Conservation (phyloP, 306 rosid species). For the Castanea crenata region DNA sequence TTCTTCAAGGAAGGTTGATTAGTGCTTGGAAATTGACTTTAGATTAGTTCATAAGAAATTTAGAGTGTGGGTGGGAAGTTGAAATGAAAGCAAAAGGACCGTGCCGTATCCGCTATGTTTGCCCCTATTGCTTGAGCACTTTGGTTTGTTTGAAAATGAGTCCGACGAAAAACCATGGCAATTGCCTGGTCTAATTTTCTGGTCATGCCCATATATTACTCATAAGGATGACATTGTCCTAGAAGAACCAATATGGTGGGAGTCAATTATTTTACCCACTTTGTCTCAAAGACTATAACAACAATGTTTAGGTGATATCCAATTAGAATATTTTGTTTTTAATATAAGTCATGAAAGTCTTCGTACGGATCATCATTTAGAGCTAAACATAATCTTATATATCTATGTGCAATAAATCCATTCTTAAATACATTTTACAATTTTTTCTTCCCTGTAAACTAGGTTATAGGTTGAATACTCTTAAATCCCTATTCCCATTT, state of each 20-base stretch:
- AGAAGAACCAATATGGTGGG: neutral
- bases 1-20: neutral
- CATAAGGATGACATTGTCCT: no score
- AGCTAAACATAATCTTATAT: no score
- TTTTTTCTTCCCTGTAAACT: no score
- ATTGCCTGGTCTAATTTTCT: neutral
- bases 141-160: neutral
- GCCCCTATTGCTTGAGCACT: neutral
- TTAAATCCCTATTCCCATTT: no score
- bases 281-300: neutral
- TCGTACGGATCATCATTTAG: no score
- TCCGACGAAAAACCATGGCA: neutral
- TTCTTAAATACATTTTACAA: no score
- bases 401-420: no score
- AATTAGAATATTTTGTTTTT: no score
- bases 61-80: neutral
- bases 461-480: no score
- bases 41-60: neutral
- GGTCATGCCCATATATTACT: no score
- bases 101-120: slow-evolving; percentile 18
- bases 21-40: neutral
- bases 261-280: neutral
- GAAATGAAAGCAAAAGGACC: slow-evolving; percentile 5
- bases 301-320: no score
- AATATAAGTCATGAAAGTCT: no score